These are phyloP conservation scores for Draba incana DNA, from an alignment of 345 rosid species.

Conservation along the genomic window DNA sequence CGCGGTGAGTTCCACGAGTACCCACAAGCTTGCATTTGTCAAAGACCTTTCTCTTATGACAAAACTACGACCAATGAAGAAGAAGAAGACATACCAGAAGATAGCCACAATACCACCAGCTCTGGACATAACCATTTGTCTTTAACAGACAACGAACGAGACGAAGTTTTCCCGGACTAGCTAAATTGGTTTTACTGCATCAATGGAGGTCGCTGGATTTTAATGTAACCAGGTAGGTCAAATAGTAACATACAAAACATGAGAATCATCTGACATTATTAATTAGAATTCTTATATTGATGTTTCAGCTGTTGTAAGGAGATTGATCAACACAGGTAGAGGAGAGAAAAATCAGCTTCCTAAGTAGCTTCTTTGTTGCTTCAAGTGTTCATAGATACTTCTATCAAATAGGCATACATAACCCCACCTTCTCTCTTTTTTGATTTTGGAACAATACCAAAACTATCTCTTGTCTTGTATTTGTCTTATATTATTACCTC, in stretches of 20 bases:
- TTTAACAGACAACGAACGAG: constrained; percentile 41
- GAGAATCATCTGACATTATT: constrained; percentile 12
- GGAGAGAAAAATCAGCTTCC: constrained; percentile 37
- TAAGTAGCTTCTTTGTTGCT: constrained; percentile 37
- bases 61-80: constrained; percentile 34
- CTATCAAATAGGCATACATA: constrained; percentile 40
- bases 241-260: neutral
- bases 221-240: constrained; percentile 35
- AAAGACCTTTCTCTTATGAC: constrained; percentile 51
- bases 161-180: constrained; percentile 48
- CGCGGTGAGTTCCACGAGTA: constrained; percentile 90
- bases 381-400: constrained; percentile 43
- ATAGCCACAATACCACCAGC: constrained; percentile 37
- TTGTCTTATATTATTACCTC: constrained; percentile 37
- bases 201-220: constrained; percentile 26
- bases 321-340: constrained; percentile 36
- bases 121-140: constrained; percentile 33
- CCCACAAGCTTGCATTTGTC: constrained; percentile 82
- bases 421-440: constrained; percentile 24
- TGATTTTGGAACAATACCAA: constrained; percentile 25
- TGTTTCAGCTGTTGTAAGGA: constrained; percentile 38
- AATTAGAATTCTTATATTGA: neutral
- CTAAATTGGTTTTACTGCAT: constrained; percentile 15
- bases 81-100: constrained; percentile 39
- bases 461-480: constrained; percentile 34